phyloP scores from a whole-genome alignment of 2,329 filamentous ascomycete species.

The Xylaria sp. region DNA sequence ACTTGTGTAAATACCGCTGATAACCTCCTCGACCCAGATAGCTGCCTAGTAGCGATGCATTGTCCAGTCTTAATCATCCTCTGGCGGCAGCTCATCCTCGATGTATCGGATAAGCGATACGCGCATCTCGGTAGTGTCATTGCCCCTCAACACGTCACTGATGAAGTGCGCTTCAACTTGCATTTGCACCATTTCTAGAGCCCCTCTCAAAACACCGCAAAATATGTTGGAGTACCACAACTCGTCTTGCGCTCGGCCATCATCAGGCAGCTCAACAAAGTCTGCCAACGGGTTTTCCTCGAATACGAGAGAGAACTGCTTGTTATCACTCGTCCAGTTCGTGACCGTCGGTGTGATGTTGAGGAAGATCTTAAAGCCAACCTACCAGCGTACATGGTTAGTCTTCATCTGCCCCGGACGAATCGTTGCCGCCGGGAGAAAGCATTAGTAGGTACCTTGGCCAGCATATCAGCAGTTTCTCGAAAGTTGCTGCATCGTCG shows the following conservation, averaged over 20 bases:
- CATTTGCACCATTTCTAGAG: conserved; percentile 99
- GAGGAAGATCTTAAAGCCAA: conserved; percentile 98
- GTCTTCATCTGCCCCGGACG: conserved; percentile 1
- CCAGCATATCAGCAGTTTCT: conserved; percentile 94
- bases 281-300: conserved; percentile 96
- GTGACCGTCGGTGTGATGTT: conserved; percentile 91
- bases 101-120: conserved; percentile 89
- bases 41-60: neutral
- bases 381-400: conserved; percentile 45
- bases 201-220: conserved; percentile 84
- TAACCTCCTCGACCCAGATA: neutral
- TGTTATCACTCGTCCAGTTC: conserved; percentile 94
- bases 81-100: conserved; percentile 93
- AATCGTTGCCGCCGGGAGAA: neutral
- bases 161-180: conserved; percentile 96
- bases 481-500: conserved; percentile 87
- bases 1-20: neutral
- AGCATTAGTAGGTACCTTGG: conserved; percentile 56
- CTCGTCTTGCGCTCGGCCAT: conserved; percentile 91
- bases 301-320: conserved; percentile 92
- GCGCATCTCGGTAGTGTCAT: conserved; percentile 96
- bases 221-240: conserved; percentile 98
- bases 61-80: conserved; percentile 66
- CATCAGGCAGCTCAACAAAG: conserved; percentile 95
- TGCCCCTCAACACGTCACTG: conserved; percentile 84